Evolutionary conservation across 2,329 filamentous ascomycete species (phyloP).

Genomic region (Stromatinia cepivora): DNA sequence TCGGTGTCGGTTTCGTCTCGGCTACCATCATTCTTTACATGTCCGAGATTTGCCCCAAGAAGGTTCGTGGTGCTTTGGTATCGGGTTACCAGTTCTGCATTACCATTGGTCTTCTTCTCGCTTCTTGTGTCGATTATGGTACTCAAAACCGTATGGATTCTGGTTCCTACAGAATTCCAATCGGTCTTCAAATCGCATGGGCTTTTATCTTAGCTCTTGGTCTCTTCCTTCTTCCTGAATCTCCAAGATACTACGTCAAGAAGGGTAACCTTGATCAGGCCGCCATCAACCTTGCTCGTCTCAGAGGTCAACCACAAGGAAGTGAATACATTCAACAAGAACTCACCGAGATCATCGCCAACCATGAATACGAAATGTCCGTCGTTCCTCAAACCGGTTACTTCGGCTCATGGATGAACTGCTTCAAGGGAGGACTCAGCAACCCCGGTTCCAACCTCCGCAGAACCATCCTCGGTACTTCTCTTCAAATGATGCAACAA

Average conservation of each 20-base stretch:
- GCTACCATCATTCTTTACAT: slow-evolving; percentile 84
- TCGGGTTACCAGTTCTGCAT: slow-evolving; percentile 82
- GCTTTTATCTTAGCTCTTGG: slow-evolving; percentile 72
- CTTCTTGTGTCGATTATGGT: slow-evolving; percentile 71
- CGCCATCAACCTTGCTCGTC: slow-evolving; percentile 58
- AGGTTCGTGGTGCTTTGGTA: slow-evolving; percentile 78
- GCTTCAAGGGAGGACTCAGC: slow-evolving; percentile 64
- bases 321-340: slow-evolving; percentile 77
- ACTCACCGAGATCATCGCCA: slow-evolving; percentile 82
- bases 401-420: slow-evolving; percentile 67
- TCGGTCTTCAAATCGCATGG: slow-evolving; percentile 78
- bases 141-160: slow-evolving; percentile 63
- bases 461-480: slow-evolving; percentile 69
- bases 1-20: slow-evolving; percentile 79
- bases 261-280: slow-evolving; percentile 68
- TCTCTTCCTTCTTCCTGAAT: slow-evolving; percentile 77
- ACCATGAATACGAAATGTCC: slow-evolving; percentile 79
- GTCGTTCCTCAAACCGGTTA: slow-evolving; percentile 65
- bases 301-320: slow-evolving; percentile 72
- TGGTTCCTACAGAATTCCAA: slow-evolving; percentile 76
- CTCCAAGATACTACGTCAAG: slow-evolving; percentile 83
- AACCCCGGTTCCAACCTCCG: slow-evolving; percentile 67
- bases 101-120: slow-evolving; percentile 75
- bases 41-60: slow-evolving; percentile 59
- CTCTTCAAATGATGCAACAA: slow-evolving; percentile 80